Conservation (phyloP, 169 alveolate species). For the Nephromyces sp. region DNA sequence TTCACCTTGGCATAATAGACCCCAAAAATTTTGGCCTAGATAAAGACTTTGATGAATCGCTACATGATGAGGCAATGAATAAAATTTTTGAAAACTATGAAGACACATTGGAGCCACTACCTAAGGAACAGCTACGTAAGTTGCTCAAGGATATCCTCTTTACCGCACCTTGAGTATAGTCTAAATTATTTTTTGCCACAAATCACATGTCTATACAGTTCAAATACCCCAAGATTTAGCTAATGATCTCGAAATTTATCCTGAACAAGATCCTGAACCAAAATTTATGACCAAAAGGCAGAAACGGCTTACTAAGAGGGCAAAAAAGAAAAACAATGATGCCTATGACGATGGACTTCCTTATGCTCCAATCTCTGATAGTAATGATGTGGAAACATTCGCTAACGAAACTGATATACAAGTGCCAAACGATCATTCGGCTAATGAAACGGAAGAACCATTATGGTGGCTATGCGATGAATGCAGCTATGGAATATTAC, state of each 20-base stretch:
- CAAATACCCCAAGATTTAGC: constrained; percentile 37
- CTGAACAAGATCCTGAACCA: neutral
- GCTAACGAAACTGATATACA: neutral
- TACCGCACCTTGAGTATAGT: neutral
- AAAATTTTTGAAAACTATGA: constrained; percentile 59
- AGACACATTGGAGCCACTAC: constrained; percentile 40
- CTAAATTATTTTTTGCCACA: neutral
- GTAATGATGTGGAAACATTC: neutral
- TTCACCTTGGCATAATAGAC: constrained; percentile 3
- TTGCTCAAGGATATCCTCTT: neutral
- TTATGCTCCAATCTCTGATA: constrained; percentile 15
- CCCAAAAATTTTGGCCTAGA: constrained; percentile 43
- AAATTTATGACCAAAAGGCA: constrained; percentile 15
- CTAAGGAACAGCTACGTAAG: neutral
- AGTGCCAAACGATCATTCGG: neutral
- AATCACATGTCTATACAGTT: constrained; percentile 8
- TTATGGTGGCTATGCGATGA: constrained; percentile 73
- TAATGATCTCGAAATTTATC: constrained; percentile 1
- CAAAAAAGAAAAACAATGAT: constrained; percentile 25
- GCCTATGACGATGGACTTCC: constrained; percentile 11
- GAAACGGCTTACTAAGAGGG: constrained; percentile 11
- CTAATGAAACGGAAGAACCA: neutral
- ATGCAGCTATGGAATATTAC: constrained; percentile 63
- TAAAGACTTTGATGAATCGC: constrained; percentile 59
- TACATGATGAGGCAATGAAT: constrained; percentile 64